These are phyloP conservation scores for Lasiosphaeriaceae sp. DNA, from an alignment of 495 filamentous ascomycete species.

Conservation along the genomic window DNA sequence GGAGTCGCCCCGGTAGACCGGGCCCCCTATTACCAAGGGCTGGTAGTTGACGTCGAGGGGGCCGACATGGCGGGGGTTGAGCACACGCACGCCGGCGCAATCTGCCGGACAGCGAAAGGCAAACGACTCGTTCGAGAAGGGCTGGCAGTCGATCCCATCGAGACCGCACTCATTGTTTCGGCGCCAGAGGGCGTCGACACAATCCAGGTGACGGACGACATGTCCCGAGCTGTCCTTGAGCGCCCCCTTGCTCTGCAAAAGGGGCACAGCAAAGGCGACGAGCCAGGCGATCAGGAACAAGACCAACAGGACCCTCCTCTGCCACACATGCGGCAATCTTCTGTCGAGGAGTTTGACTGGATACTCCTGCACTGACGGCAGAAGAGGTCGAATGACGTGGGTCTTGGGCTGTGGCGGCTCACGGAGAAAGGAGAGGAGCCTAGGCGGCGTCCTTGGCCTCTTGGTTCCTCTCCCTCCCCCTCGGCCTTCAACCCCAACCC, in stretches of 20 bases:
- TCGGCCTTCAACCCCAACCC: neutral
- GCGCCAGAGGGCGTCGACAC: slow-evolving; percentile 57
- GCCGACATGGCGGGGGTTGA: slow-evolving; percentile 70
- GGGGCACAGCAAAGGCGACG: slow-evolving; percentile 49
- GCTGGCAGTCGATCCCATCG: slow-evolving; percentile 71
- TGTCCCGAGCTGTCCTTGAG: slow-evolving; percentile 58
- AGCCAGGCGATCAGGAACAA: slow-evolving; percentile 64
- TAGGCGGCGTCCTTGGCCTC: neutral
- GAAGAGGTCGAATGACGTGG: slow-evolving; percentile 56
- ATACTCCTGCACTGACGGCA: slow-evolving; percentile 61
- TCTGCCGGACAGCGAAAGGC: slow-evolving; percentile 78
- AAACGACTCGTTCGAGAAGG: slow-evolving; percentile 62
- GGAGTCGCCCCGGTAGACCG: slow-evolving; percentile 72
- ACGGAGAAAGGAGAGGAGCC: slow-evolving; percentile 9
- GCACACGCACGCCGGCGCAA: slow-evolving; percentile 59
- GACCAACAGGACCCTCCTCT: slow-evolving; percentile 53
- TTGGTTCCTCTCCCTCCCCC: neutral
- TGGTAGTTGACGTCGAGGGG: slow-evolving; percentile 65
- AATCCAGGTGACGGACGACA: slow-evolving; percentile 56
- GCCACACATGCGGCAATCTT: slow-evolving; percentile 54
- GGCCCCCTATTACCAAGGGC: slow-evolving; percentile 70
- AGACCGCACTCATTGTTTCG: slow-evolving; percentile 69
- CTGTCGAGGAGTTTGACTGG: slow-evolving; percentile 57
- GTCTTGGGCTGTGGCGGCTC: slow-evolving; percentile 14
- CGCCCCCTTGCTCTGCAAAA: slow-evolving; percentile 58